Conservation (phyloP, 768 basidiomycete species). For the Suillus placidus region DNA sequence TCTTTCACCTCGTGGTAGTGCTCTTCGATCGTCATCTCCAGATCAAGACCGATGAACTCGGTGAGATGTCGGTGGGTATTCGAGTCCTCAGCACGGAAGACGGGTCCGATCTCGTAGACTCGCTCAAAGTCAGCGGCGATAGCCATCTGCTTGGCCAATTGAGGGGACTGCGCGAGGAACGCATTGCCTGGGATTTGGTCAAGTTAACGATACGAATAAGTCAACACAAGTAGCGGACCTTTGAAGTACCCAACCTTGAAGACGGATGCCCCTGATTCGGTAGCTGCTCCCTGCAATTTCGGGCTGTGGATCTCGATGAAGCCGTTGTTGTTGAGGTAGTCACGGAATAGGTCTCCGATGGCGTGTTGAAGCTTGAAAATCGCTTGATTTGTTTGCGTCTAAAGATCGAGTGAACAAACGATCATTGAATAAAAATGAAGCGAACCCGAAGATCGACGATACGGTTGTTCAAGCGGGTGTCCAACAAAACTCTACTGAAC, state of each 20-base stretch:
- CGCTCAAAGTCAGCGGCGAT: slow-evolving; percentile 98
- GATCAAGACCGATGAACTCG: slow-evolving; percentile 97
- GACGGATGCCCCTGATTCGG: slow-evolving; percentile 94
- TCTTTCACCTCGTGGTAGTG: slow-evolving; percentile 99
- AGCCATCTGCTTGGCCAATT: slow-evolving; percentile 98
- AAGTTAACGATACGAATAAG: slow-evolving; percentile 9
- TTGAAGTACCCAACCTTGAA: slow-evolving; percentile 99
- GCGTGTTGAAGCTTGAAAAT: slow-evolving; percentile 91
- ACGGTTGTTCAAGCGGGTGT: slow-evolving; percentile 93
- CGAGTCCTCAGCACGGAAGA: slow-evolving; percentile 97
- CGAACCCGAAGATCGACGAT: slow-evolving; percentile 90
- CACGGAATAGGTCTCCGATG: slow-evolving; percentile 87
- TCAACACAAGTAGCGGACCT: slow-evolving; percentile 42
- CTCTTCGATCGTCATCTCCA: slow-evolving; percentile 98
- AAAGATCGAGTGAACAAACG: slow-evolving; percentile 18
- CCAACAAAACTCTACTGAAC: slow-evolving; percentile 81
- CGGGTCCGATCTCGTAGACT: slow-evolving; percentile 95
- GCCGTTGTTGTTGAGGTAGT: slow-evolving; percentile 68
- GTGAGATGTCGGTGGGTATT: slow-evolving; percentile 98
- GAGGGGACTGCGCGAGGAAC: slow-evolving; percentile 95
- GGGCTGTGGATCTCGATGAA: slow-evolving; percentile 98
- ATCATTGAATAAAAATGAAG: slow-evolving; percentile 13
- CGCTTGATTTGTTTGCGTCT: slow-evolving; percentile 96
- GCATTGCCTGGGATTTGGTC: slow-evolving; percentile 64
- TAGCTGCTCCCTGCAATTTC: slow-evolving; percentile 95